Conservation (phyloP, 345 rosid genomes). For the Cardiospermum halicacabum region DNA sequence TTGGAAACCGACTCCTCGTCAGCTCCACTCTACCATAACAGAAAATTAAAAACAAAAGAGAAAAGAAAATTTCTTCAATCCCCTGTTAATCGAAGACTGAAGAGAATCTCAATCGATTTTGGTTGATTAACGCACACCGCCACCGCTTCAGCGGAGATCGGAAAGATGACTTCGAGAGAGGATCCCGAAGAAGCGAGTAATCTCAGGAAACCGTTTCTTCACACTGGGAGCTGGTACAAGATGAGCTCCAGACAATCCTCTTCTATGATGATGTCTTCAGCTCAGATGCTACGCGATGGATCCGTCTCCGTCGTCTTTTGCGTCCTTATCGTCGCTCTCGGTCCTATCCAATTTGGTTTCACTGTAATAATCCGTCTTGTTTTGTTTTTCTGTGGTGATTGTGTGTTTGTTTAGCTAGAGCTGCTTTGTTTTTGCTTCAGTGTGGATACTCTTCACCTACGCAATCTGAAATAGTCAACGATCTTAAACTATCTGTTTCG, state of each 20-base stretch:
- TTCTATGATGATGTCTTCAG: slow-evolving; percentile 48
- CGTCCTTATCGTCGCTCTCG: slow-evolving; percentile 63
- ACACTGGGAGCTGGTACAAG: slow-evolving; percentile 74
- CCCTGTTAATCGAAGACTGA: no score
- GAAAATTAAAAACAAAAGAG: neutral
- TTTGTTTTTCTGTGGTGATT: neutral
- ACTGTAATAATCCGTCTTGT: slow-evolving; percentile 31
- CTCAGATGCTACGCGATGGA: slow-evolving; percentile 54
- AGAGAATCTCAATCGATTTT: no score
- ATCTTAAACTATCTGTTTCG: slow-evolving; percentile 50
- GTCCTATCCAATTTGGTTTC: slow-evolving; percentile 78
- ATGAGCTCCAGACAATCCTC: slow-evolving; percentile 69
- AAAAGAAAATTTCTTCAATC: neutral
- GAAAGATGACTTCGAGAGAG: slow-evolving; percentile 45
- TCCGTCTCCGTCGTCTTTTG: slow-evolving; percentile 67
- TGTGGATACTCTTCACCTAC: slow-evolving; percentile 74
- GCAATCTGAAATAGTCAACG: slow-evolving; percentile 41
- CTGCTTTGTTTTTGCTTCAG: slow-evolving; percentile 21
- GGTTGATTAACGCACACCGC: neutral
- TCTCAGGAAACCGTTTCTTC: slow-evolving; percentile 59
- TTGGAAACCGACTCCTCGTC: neutral
- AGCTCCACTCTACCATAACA: neutral
- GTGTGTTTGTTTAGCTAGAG: neutral
- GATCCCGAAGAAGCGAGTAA: slow-evolving; percentile 51
- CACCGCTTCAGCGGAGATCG: neutral